Percentiles rank a stretch among this genome's conserved stretches.
phyloP scores from a whole-genome alignment of 306 rosid species.

The Sicyos baderoa region DNA sequence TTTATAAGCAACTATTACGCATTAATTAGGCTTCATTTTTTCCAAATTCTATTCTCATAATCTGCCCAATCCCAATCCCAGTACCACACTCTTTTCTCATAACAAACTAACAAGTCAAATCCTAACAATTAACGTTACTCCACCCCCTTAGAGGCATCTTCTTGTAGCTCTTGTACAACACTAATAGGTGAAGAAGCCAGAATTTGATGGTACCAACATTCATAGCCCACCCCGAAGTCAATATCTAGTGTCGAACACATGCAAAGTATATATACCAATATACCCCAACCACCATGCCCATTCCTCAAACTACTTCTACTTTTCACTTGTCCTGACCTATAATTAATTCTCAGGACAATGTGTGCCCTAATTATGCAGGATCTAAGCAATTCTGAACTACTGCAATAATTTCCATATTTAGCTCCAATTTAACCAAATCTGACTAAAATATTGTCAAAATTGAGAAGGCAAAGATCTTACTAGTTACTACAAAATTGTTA shows the following conservation, averaged over 20 bases:
- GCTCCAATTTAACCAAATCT: background rate
- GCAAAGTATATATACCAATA: background rate
- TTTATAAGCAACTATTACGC: background rate
- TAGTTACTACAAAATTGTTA: too few relatives aligned
- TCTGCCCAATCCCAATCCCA: background rate
- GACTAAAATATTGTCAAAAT: background rate
- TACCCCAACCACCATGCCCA: background rate
- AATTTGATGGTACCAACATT: background rate
- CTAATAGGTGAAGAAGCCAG: background rate
- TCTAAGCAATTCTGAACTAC: background rate
- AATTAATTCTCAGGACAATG: background rate
- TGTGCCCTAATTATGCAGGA: background rate
- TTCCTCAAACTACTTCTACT: background rate
- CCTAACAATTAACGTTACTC: background rate
- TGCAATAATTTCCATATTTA: background rate
- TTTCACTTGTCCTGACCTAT: background rate
- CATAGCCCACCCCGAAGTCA: background rate
- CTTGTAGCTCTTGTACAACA: background rate
- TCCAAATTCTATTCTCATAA: background rate
- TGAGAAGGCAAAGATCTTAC: background rate
- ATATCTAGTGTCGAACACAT: background rate
- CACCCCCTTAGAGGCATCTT: background rate
- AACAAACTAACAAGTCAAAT: constrained; percentile 4
- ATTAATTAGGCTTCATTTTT: background rate
- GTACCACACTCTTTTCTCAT: background rate